These are phyloP conservation scores for Metarhizium anisopliae DNA, from an alignment of 2,329 filamentous ascomycete genomes.

Conservation along the genomic window DNA sequence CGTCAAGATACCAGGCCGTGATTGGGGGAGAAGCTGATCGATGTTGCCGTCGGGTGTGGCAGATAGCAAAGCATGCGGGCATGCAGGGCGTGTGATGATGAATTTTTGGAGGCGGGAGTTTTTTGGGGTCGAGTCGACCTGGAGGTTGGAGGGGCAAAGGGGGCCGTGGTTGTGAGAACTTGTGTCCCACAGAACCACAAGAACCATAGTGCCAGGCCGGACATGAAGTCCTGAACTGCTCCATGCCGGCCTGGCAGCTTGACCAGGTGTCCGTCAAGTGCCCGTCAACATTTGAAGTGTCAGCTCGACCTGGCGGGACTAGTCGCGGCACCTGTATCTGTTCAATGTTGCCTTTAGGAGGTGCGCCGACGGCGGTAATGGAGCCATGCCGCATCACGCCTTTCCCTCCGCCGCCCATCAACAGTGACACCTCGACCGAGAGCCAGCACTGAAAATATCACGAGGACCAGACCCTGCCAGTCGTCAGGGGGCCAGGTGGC, in stretches of 20 bases:
- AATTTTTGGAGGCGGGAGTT: conserved; percentile 3
- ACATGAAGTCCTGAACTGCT: neutral
- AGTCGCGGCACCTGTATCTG: neutral
- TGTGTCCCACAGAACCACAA: neutral
- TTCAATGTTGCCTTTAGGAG: neutral
- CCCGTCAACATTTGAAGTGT: no score
- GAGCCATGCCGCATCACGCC: conserved; percentile 1
- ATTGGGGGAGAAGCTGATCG: neutral
- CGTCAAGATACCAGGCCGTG: neutral
- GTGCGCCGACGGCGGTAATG: neutral
- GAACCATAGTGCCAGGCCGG: no score
- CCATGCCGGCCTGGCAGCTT: no score
- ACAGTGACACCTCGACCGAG: neutral
- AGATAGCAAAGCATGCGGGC: neutral
- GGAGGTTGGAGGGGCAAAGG: neutral
- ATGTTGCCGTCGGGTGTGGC: neutral
- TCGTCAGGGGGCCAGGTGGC: neutral
- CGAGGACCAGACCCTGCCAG: conserved; percentile 4
- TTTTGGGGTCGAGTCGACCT: conserved; percentile 3
- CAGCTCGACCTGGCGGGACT: neutral
- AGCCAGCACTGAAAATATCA: neutral
- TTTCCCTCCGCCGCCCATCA: neutral
- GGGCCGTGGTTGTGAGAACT: neutral
- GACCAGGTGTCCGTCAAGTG: no score
- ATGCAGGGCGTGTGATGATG: conserved; percentile 5